Evolutionary conservation across 148 eudicot species (phyloP).

Genomic region (Simmondsia chinensis): DNA sequence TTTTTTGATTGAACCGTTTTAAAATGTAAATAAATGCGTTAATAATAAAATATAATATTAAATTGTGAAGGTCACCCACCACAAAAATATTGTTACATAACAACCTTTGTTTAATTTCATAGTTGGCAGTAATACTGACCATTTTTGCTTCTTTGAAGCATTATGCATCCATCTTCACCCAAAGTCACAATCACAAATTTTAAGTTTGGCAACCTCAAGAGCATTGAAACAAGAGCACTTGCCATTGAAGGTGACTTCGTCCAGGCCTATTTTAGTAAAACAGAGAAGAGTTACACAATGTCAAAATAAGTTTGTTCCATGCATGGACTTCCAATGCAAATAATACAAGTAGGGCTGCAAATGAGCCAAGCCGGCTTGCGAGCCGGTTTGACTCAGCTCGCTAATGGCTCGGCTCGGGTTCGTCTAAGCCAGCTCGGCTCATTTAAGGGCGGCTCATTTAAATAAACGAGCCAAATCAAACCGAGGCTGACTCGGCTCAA

Average conservation of each 20-base stretch:
- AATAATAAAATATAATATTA: no score
- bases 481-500: no score
- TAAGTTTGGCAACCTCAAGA: constrained; percentile 51
- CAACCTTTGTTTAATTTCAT: background rate
- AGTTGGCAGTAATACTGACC: constrained; percentile 29
- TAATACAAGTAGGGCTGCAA: no score
- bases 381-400: no score
- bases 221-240: constrained; percentile 71
- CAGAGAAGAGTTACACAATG: background rate
- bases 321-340: background rate
- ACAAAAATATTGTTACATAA: background rate
- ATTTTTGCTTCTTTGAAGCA: constrained; percentile 59
- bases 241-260: constrained; percentile 69
- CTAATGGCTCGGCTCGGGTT: no score
- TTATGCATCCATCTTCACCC: constrained; percentile 90
- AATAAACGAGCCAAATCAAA: no score
- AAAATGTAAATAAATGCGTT: no score
- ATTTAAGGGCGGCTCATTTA: no score
- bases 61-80: no score
- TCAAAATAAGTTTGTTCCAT: background rate
- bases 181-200: constrained; percentile 81
- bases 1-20: no score
- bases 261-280: constrained; percentile 51
- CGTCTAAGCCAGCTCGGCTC: no score
- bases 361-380: no score